Conservation (phyloP, 108 stramenopile genomes). For the Pseudonitzschia multistriata region DNA sequence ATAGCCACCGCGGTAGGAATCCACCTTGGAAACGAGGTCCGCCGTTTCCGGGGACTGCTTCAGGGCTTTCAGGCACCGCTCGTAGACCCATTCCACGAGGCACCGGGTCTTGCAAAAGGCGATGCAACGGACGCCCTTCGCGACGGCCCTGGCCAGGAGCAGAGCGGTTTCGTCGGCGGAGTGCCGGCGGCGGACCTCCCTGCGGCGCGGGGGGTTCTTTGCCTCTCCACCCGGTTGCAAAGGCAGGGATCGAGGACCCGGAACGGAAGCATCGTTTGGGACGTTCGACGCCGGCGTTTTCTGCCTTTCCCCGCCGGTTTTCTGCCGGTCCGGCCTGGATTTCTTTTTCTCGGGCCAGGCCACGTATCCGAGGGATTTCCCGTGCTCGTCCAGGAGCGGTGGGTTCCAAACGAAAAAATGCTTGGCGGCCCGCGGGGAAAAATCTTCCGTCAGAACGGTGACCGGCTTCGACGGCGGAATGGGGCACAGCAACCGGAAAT, state of each 20-base stretch:
- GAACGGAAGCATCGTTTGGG: neutral
- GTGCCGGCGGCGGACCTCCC: constrained; percentile 42
- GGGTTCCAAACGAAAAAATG: constrained; percentile 91
- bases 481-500: constrained; percentile 76
- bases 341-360: constrained; percentile 16
- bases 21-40: constrained; percentile 58
- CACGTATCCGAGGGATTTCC: constrained; percentile 34
- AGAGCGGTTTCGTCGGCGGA: constrained; percentile 92
- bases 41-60: constrained; percentile 40
- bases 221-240: no score
- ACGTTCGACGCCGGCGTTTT: neutral
- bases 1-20: constrained; percentile 96
- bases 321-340: neutral
- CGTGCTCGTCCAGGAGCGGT: constrained; percentile 55
- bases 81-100: constrained; percentile 93
- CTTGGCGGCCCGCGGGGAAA: constrained; percentile 74
- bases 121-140: constrained; percentile 78
- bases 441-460: constrained; percentile 64
- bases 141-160: constrained; percentile 79
- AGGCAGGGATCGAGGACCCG: no score
- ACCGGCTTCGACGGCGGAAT: constrained; percentile 47
- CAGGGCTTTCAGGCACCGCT: constrained; percentile 49
- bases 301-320: neutral
- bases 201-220: no score
- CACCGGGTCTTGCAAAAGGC: constrained; percentile 93